Base-by-base conservation (phyloP, 192 early-diverging fungal species). In the Coemansia sp. region DNA sequence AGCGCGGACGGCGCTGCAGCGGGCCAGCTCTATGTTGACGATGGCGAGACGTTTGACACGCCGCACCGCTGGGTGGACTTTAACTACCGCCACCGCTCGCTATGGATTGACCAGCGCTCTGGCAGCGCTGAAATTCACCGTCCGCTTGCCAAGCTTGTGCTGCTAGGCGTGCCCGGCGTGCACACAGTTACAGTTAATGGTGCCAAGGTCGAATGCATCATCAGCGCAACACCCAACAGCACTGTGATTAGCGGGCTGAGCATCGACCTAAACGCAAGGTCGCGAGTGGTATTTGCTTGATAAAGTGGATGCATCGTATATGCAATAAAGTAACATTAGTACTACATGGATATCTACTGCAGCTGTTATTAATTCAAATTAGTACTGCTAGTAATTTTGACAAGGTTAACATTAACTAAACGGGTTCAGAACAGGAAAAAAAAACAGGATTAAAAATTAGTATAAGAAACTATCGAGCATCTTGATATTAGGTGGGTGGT, bases 1-100 rank as follows among this genome's bases (percentile, higher is more conserved):
- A 83, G 86, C 54, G 49, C 66, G 5, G 18, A 53, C 5, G 81
- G 77, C 21, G 23, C 51, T 7, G 84, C 88, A 0, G 22, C 46
- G 5, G 88, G 88, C 5, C 63, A 73, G 48, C 55, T 87, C 9
- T 87, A 83, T 54, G 52, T 86, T 9, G 87, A 88, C 52, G 86
- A 90, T 56, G 88, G 88, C 14, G 70, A 83, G 22, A 79, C 76
- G n/a, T 43, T 84, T 14, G 44, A 71, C 22, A 58, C 45, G 3
- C 35, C 25, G 3, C 47, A 63, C 24, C 53, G 61, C 18, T 74
- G 71, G 71, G 11, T 74, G n/a, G 40, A 62, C 19, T 32, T 74
- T 31, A 19, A 24, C 30, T 74, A 47, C 32, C 11, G 14, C 23
- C 10, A 50, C 24, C 31, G 30, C 6, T 22, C 32, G 18, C 46